A percentile compares a stretch with the other conserved stretches of the same genome.
Evolutionary conservation across 768 basidiomycete genomes (phyloP).

Genomic region (Gautieria morchelliformis): DNA sequence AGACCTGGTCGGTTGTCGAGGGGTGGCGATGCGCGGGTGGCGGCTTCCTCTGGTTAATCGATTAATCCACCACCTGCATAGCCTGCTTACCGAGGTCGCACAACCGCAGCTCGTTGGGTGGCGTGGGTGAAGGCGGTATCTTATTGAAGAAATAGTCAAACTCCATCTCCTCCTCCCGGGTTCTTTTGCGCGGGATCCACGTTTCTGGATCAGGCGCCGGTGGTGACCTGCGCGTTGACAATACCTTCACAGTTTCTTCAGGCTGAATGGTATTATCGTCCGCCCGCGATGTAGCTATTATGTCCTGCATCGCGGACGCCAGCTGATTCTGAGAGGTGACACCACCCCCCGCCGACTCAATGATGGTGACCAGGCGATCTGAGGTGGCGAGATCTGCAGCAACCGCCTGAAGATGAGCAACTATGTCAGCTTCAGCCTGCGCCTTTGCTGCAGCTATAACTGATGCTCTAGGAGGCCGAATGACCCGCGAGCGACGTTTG

Average conservation of each 20-base stretch:
- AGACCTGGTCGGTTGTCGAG: background rate
- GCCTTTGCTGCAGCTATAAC: background rate
- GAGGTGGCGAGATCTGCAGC: background rate
- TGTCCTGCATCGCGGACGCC: background rate
- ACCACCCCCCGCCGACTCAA: background rate
- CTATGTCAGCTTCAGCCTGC: background rate
- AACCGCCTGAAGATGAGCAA: background rate
- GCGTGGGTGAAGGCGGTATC: background rate
- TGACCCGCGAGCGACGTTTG: background rate
- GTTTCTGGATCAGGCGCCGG: background rate
- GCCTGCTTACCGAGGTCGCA: slow-evolving; percentile 1
- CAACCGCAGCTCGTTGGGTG: background rate
- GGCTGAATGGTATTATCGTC: background rate
- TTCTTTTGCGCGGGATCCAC: background rate
- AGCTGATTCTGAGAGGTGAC: background rate
- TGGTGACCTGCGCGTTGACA: background rate
- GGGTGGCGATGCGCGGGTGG: too few relatives aligned
- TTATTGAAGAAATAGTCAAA: background rate
- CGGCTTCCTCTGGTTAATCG: too few relatives aligned
- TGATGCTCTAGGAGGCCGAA: background rate
- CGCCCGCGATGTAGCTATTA: background rate
- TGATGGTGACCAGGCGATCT: background rate
- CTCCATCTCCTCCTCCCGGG: background rate
- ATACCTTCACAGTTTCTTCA: background rate
- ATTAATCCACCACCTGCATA: slow-evolving; percentile 1